These are phyloP conservation scores for Phytophthora capsici DNA, from an alignment of 352 stramenopile species.

Conservation along the genomic window DNA sequence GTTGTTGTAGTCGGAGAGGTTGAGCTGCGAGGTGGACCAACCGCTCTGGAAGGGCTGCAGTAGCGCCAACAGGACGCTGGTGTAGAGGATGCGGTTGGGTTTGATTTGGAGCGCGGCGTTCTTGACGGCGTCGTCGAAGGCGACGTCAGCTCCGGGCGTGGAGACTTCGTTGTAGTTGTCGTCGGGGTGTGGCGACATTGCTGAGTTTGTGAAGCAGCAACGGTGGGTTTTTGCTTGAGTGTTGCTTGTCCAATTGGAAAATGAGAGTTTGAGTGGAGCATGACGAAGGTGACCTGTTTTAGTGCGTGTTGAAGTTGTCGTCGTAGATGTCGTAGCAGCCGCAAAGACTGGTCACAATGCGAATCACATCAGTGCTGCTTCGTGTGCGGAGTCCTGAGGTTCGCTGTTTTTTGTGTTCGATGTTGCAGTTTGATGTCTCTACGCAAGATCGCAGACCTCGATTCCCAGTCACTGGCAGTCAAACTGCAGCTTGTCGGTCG, in stretches of 20 bases:
- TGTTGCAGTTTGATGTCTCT: constrained; percentile 7
- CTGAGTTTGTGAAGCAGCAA: not conserved
- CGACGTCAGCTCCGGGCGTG: constrained; percentile 17
- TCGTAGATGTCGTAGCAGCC: constrained; percentile 1
- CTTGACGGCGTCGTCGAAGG: constrained; percentile 29
- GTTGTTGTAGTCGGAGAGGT: constrained; percentile 66
- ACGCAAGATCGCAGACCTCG: not conserved
- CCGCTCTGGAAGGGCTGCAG: constrained; percentile 60
- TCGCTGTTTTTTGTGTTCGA: not conserved
- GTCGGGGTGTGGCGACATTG: constrained; percentile 13
- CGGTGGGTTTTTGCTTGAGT: constrained; percentile 4
- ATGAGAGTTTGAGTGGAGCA: not conserved
- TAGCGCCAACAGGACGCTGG: constrained; percentile 42
- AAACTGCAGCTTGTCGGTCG: too few species aligned
- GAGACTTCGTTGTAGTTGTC: constrained; percentile 13
- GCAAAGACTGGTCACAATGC: not conserved
- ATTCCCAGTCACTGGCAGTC: too few species aligned
- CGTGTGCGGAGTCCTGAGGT: not conserved
- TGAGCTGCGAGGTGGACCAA: constrained; percentile 67
- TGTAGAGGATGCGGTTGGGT: constrained; percentile 53
- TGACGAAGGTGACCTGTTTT: too few species aligned
- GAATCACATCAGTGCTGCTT: too few species aligned
- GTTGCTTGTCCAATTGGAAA: constrained; percentile 13
- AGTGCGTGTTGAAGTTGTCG: not conserved
- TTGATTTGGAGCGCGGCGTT: constrained; percentile 29